Evolutionary conservation across 1,139 yeast species (phyloP).

Genomic region (Geotrichum klebahnii): DNA sequence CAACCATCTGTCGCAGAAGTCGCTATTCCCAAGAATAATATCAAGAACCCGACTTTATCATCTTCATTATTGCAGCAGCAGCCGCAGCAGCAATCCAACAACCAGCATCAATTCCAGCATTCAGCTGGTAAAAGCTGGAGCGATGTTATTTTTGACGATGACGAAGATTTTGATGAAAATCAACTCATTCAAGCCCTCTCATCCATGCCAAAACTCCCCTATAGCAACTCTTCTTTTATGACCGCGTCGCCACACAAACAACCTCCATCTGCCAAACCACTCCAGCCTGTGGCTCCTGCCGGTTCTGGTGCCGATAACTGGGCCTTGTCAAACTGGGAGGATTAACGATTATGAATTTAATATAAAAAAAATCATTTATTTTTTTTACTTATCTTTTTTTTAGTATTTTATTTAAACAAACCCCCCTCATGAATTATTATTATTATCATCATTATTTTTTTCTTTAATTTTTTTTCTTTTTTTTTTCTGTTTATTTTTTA

Average conservation of each 20-base stretch:
- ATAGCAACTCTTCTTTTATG: not conserved
- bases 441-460: not conserved
- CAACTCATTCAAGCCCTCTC: conserved; percentile 9
- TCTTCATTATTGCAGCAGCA: too few species aligned
- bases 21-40: too few species aligned
- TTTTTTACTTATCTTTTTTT: too few species aligned
- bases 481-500: not conserved
- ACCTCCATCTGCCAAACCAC: not conserved
- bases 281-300: not conserved
- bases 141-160: conserved; percentile 35
- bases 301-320: not conserved
- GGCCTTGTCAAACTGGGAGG: conserved; percentile 5
- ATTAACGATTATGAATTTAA: conserved; percentile 1
- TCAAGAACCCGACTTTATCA: too few species aligned
- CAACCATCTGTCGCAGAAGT: too few species aligned
- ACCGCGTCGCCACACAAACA: not conserved
- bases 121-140: conserved; percentile 36
- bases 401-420: too few species aligned
- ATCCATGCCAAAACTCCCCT: conserved; percentile 3
- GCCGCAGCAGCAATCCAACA: not conserved
- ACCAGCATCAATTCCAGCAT: not conserved
- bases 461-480: not conserved
- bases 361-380: too few species aligned
- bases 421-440: too few species aligned
- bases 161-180: conserved; percentile 30